Percentiles rank a stretch among this genome's conserved stretches.
Conservation (phyloP, 1,284 basidiomycete genomes). For the Ceratobasidium sp. region DNA sequence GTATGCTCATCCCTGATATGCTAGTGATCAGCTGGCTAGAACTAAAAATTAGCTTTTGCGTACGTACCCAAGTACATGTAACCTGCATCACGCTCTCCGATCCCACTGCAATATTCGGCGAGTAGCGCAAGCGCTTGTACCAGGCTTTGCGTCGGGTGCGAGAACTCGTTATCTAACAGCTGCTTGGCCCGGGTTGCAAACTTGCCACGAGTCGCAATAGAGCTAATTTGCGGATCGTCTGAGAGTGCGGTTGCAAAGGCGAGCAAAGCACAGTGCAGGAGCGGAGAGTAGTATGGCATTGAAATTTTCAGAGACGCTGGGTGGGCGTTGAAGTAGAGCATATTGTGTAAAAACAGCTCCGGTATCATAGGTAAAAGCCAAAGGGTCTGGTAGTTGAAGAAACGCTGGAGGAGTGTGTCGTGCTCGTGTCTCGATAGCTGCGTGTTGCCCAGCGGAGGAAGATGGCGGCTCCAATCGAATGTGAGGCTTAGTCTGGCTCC, state of each 20-base stretch:
- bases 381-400: constrained; percentile 71
- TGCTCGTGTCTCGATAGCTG: constrained; percentile 48
- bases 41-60: neutral
- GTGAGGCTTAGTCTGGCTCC: constrained; percentile 3
- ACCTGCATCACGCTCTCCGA: constrained; percentile 50
- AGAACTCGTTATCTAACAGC: constrained; percentile 68
- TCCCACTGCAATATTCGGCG: constrained; percentile 67
- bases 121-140: constrained; percentile 70
- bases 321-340: constrained; percentile 54
- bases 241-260: constrained; percentile 70
- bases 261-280: constrained; percentile 76
- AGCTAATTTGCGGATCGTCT: constrained; percentile 65
- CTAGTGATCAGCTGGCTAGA: neutral
- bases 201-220: constrained; percentile 61
- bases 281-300: constrained; percentile 69
- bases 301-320: neutral
- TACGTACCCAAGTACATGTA: constrained; percentile 52
- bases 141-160: constrained; percentile 68
- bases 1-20: constrained; percentile 65
- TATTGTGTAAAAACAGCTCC: constrained; percentile 69
- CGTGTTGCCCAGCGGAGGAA: neutral
- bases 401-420: constrained; percentile 62
- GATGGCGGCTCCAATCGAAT: constrained; percentile 24
- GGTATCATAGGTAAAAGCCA: constrained; percentile 66
- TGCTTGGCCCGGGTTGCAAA: constrained; percentile 69